Evolutionary conservation across 257 asterid species (phyloP).

Genomic region (Gynochthodes officinalis): DNA sequence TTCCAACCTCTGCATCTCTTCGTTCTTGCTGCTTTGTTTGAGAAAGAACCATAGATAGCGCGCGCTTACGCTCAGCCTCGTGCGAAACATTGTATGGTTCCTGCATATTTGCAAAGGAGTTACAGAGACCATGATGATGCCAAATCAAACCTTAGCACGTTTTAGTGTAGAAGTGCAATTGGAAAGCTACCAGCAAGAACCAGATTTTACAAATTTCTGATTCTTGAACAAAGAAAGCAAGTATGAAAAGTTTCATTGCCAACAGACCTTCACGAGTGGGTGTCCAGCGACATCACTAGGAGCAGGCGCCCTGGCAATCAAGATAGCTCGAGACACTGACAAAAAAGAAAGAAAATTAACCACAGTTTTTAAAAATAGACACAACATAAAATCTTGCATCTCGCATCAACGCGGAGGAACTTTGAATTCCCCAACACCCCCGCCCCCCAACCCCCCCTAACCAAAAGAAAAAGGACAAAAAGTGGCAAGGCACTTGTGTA

Average conservation of each 20-base stretch:
- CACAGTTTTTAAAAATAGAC: conserved; percentile 1
- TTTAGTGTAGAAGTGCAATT: background rate
- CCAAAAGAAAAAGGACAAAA: conserved; percentile 7
- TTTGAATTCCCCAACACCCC: background rate
- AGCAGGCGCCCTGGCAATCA: conserved; percentile 72
- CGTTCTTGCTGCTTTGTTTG: conserved; percentile 94
- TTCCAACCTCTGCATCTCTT: conserved; percentile 76
- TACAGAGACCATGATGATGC: conserved; percentile 20
- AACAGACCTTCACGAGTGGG: conserved; percentile 71
- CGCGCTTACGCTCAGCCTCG: conserved; percentile 85
- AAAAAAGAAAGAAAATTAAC: conserved; percentile 5
- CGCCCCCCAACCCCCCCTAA: no score
- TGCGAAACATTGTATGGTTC: conserved; percentile 72
- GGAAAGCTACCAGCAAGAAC: background rate
- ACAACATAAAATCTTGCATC: background rate
- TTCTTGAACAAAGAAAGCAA: background rate
- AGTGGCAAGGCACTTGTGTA: conserved; percentile 8
- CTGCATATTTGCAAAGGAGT: conserved; percentile 36
- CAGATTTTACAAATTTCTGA: background rate
- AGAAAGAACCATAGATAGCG: conserved; percentile 82
- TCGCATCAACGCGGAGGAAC: background rate
- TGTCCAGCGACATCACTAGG: conserved; percentile 61
- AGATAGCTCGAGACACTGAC: conserved; percentile 65
- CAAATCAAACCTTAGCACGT: conserved; percentile 7
- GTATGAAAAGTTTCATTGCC: background rate